phyloP scores from a whole-genome alignment of 441 rosid species.

The Oxalis stricta region DNA sequence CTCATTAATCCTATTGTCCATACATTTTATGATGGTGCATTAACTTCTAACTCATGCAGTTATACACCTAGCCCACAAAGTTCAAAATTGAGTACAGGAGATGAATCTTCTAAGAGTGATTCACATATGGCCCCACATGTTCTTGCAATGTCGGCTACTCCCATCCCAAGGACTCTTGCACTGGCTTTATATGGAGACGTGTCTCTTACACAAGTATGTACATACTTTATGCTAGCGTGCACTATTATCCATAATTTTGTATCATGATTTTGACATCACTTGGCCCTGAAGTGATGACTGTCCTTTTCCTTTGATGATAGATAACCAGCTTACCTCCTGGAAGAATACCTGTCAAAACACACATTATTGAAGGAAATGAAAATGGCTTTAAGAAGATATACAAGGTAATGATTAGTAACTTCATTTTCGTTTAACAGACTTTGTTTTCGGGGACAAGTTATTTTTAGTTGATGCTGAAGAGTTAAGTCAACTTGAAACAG shows the following conservation, averaged over 20 bases:
- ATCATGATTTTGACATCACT: no score
- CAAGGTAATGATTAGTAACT: conserved; percentile 26
- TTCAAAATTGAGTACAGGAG: conserved; percentile 28
- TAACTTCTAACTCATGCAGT: conserved; percentile 37
- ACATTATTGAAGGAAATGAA: conserved; percentile 46
- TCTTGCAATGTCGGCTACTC: conserved; percentile 95
- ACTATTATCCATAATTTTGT: neutral
- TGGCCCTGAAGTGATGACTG: no score
- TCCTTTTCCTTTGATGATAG: conserved; percentile 24
- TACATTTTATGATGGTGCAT: no score
- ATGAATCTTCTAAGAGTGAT: conserved; percentile 34
- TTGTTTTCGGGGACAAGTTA: conserved; percentile 2
- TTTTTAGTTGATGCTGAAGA: conserved; percentile 5
- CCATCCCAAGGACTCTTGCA: conserved; percentile 94
- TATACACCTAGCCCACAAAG: conserved; percentile 33
- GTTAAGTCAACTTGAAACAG: conserved; percentile 24
- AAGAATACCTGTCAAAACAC: conserved; percentile 77
- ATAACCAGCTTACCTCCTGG: conserved; percentile 93
- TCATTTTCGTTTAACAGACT: neutral
- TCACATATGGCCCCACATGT: conserved; percentile 84
- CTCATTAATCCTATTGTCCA: no score
- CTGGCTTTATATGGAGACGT: conserved; percentile 83
- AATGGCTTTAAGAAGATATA: conserved; percentile 53
- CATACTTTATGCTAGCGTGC: no score
- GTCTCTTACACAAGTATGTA: conserved; percentile 70